These are phyloP conservation scores for Cryptosporidium andersoni DNA, from an alignment of 169 alveolate species.

Conservation along the genomic window DNA sequence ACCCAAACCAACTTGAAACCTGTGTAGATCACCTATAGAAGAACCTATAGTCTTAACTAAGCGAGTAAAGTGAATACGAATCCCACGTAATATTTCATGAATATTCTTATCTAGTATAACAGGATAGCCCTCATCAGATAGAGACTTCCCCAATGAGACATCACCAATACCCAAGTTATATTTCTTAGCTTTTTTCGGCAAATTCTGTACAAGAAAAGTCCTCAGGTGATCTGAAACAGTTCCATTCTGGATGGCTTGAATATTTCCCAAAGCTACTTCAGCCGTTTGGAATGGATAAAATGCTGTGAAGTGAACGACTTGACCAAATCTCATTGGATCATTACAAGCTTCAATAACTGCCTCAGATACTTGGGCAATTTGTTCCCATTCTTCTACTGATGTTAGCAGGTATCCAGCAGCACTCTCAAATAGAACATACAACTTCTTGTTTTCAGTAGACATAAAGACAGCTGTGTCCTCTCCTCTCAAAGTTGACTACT, in stretches of 20 bases:
- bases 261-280: constrained; percentile 91
- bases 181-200: constrained; percentile 84
- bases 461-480: no score
- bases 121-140: constrained; percentile 82
- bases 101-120: constrained; percentile 81
- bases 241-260: constrained; percentile 86
- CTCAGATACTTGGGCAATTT: constrained; percentile 83
- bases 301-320: constrained; percentile 87
- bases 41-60: constrained; percentile 76
- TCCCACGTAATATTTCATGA: constrained; percentile 89
- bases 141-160: constrained; percentile 80
- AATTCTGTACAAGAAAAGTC: constrained; percentile 84
- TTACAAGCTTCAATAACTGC: constrained; percentile 84
- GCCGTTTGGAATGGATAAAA: constrained; percentile 91
- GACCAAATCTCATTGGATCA: constrained; percentile 85
- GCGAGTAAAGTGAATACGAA: constrained; percentile 81
- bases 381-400: constrained; percentile 89
- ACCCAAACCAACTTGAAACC: constrained; percentile 93
- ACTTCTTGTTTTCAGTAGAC: constrained; percentile 13
- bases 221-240: constrained; percentile 83
- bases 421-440: constrained; percentile 85
- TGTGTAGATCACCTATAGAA: constrained; percentile 81
- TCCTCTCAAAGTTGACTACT: no score
- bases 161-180: constrained; percentile 87
- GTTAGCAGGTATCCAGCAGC: constrained; percentile 94